Evolutionary conservation across 2,329 filamentous ascomycete species (phyloP).

Genomic region (Stylonectria norvegica): DNA sequence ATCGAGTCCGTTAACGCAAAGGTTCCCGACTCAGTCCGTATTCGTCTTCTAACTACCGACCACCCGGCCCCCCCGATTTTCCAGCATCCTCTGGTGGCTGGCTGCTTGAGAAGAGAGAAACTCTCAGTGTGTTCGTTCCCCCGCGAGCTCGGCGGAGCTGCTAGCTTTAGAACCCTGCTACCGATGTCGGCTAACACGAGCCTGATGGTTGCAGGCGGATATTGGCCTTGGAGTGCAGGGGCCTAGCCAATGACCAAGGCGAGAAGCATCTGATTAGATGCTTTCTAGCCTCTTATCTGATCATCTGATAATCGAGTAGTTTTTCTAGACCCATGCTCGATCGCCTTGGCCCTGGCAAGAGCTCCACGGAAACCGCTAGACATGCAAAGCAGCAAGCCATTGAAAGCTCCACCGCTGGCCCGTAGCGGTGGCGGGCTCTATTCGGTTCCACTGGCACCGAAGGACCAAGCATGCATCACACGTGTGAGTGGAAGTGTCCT

Average conservation of each 20-base stretch:
- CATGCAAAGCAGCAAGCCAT: constrained; percentile 9
- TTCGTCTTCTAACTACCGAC: no score
- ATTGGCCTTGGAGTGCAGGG: constrained; percentile 3
- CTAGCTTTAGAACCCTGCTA: constrained; percentile 3
- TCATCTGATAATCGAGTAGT: constrained; percentile 24
- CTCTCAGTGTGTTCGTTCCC: no score
- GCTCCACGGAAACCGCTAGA: constrained; percentile 2
- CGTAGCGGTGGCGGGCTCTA: neutral
- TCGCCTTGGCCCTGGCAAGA: constrained; percentile 8
- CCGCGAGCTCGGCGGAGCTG: neutral
- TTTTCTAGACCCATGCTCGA: constrained; percentile 6
- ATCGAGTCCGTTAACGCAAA: no score
- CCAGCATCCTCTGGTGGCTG: no score
- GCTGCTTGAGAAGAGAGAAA: no score
- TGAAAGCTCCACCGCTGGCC: neutral
- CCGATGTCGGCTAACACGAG: constrained; percentile 13
- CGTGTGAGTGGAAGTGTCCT: neutral
- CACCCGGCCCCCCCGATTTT: no score
- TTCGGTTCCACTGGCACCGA: neutral
- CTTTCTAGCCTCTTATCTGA: constrained; percentile 22
- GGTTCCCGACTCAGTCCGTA: no score
- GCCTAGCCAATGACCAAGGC: constrained; percentile 18
- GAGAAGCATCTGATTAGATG: constrained; percentile 29
- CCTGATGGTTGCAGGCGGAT: constrained; percentile 1
- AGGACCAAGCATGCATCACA: neutral